Evolutionary conservation across 139 green algal genomes (phyloP).

Genomic region (Yamagishiella unicocca): DNA sequence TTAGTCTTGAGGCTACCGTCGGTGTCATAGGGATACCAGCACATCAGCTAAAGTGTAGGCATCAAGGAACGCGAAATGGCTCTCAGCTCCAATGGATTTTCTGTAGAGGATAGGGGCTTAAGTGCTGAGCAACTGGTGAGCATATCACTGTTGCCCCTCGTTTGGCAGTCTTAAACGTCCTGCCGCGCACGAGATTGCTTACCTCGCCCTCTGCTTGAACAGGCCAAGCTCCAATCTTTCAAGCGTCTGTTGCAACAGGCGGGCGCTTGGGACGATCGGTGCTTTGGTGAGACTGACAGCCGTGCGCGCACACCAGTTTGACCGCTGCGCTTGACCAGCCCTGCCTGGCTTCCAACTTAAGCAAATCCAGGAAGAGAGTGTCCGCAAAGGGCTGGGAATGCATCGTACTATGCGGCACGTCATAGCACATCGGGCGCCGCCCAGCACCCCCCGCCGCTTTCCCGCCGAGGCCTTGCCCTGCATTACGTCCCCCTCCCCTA

Average conservation of each 20-base stretch:
- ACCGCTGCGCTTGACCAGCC: neutral
- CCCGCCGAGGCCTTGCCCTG: no score
- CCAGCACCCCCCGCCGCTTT: no score
- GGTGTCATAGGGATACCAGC: no score
- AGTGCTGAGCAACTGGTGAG: slow-evolving; percentile 5
- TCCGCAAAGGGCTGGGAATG: no score
- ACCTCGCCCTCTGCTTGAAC: neutral
- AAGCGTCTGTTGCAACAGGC: neutral
- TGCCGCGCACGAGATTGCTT: neutral
- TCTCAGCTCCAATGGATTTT: neutral
- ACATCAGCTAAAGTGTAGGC: no score
- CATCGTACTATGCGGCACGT: no score
- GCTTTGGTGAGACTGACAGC: slow-evolving; percentile 8
- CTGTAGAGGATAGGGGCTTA: neutral
- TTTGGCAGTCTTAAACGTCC: neutral
- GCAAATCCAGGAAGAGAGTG: no score
- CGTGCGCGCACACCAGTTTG: slow-evolving; percentile 1
- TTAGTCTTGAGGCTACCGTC: no score
- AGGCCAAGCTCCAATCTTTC: neutral
- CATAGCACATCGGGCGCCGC: no score
- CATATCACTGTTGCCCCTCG: neutral
- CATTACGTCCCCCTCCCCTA: neutral
- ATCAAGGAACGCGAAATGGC: no score
- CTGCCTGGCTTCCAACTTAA: no score
- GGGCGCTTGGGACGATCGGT: neutral